Evolutionary conservation across 2,329 filamentous ascomycete genomes (phyloP).

Genomic region (Trichoderma aggressivum): DNA sequence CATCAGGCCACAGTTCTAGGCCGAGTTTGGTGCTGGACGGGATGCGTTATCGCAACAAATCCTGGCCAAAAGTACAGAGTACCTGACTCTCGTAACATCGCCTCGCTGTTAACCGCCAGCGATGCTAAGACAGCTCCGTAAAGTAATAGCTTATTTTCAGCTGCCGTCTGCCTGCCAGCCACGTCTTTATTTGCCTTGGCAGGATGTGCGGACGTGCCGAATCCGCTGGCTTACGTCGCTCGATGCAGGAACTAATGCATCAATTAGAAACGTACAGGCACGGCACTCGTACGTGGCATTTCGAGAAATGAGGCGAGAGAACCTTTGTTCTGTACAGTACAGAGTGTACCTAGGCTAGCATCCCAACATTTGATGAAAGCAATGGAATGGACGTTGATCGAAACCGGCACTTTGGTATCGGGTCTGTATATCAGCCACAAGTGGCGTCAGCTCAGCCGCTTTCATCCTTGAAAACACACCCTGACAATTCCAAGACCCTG

Average conservation of each 20-base stretch:
- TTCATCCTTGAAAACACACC: background rate
- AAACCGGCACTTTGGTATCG: background rate
- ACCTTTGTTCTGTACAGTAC: slow-evolving; percentile 18
- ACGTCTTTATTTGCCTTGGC: background rate
- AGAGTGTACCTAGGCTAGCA: too few species aligned
- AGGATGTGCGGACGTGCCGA: background rate
- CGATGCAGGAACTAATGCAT: background rate
- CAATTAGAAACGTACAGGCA: background rate
- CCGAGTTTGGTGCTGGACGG: background rate
- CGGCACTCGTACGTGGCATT: background rate
- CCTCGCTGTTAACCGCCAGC: background rate
- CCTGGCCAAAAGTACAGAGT: background rate
- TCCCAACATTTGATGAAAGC: background rate
- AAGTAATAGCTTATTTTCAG: background rate
- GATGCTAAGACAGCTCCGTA: background rate
- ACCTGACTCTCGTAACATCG: background rate
- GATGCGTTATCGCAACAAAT: background rate
- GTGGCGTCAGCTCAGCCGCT: slow-evolving; percentile 7
- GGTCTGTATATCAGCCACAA: background rate
- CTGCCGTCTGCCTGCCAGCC: background rate
- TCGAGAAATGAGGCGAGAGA: background rate
- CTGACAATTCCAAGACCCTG: background rate
- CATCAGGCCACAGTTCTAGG: background rate
- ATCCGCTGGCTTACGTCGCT: background rate
- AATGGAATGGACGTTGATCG: background rate